Evolutionary conservation across 768 basidiomycete genomes (phyloP).

Genomic region (Boletales sp.): DNA sequence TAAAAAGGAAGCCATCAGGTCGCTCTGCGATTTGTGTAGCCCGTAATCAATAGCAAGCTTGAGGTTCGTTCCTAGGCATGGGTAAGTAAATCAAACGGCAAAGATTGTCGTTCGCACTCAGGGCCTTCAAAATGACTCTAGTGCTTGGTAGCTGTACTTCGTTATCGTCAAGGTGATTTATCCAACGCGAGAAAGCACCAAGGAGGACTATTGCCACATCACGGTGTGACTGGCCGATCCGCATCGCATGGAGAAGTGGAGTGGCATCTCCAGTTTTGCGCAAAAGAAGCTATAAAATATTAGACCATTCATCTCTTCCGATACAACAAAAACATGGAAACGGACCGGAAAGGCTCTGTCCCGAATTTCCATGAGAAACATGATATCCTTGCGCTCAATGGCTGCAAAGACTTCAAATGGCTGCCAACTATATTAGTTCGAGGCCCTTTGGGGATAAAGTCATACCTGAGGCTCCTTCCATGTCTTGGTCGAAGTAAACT

Average conservation of each 20-base stretch:
- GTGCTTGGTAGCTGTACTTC: slow-evolving; percentile 70
- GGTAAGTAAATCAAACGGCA: slow-evolving; percentile 72
- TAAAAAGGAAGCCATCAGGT: slow-evolving; percentile 87
- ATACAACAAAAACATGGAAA: slow-evolving; percentile 8
- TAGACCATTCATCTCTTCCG: neutral
- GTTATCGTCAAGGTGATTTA: slow-evolving; percentile 83
- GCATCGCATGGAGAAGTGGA: slow-evolving; percentile 88
- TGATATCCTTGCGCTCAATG: slow-evolving; percentile 79
- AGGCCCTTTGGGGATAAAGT: neutral
- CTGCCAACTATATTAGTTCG: slow-evolving; percentile 21
- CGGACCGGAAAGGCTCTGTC: slow-evolving; percentile 77
- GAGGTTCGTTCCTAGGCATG: slow-evolving; percentile 67
- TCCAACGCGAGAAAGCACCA: slow-evolving; percentile 88
- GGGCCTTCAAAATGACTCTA: slow-evolving; percentile 67
- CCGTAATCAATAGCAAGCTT: slow-evolving; percentile 92
- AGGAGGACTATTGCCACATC: slow-evolving; percentile 86
- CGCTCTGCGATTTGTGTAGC: slow-evolving; percentile 72
- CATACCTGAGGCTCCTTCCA: slow-evolving; percentile 57
- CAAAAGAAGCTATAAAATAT: slow-evolving; percentile 57
- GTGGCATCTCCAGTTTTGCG: slow-evolving; percentile 82
- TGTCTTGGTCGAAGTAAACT: slow-evolving; percentile 11
- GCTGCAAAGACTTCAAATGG: slow-evolving; percentile 76
- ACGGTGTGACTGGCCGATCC: slow-evolving; percentile 66
- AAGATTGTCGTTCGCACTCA: slow-evolving; percentile 71
- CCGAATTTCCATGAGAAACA: slow-evolving; percentile 78